Evolutionary conservation across 805 yeast species (phyloP).

Genomic region (Saccharomycopsis sp.): DNA sequence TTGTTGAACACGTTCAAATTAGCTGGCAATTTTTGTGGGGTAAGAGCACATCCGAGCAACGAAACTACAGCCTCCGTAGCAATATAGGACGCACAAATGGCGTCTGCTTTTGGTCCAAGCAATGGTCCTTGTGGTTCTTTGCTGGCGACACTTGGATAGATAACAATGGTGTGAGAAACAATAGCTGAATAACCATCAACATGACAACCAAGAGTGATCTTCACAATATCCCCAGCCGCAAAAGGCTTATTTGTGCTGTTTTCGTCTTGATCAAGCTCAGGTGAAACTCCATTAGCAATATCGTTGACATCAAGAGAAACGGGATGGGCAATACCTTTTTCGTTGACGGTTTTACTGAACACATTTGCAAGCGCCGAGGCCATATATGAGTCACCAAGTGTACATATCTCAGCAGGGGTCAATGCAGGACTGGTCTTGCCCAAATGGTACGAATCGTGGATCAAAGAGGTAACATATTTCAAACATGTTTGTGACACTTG

Average conservation of each 20-base stretch:
- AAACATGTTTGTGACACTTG: constrained; percentile 81
- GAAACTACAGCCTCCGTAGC: constrained; percentile 84
- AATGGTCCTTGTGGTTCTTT: constrained; percentile 69
- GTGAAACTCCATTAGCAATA: constrained; percentile 72
- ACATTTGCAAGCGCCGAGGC: constrained; percentile 50
- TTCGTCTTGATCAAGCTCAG: constrained; percentile 64
- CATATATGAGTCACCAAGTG: constrained; percentile 74
- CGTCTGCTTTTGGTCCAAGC: constrained; percentile 82
- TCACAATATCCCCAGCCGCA: constrained; percentile 76
- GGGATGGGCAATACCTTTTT: constrained; percentile 92
- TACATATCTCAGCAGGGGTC: constrained; percentile 65
- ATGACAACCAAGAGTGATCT: constrained; percentile 81
- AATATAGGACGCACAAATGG: constrained; percentile 79
- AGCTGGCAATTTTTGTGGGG: constrained; percentile 71
- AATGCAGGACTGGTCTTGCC: constrained; percentile 39
- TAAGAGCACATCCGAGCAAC: constrained; percentile 62
- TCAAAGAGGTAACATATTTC: constrained; percentile 54
- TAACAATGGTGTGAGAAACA: constrained; percentile 79
- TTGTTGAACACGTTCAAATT: constrained; percentile 34
- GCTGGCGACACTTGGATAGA: constrained; percentile 55
- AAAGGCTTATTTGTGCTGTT: constrained; percentile 32
- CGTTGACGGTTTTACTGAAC: constrained; percentile 60
- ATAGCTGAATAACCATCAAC: constrained; percentile 92
- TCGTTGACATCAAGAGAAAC: constrained; percentile 81
- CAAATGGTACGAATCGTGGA: constrained; percentile 69